These are phyloP conservation scores for Mycena albidolilacea DNA, from an alignment of 768 basidiomycete genomes.

Conservation along the genomic window DNA sequence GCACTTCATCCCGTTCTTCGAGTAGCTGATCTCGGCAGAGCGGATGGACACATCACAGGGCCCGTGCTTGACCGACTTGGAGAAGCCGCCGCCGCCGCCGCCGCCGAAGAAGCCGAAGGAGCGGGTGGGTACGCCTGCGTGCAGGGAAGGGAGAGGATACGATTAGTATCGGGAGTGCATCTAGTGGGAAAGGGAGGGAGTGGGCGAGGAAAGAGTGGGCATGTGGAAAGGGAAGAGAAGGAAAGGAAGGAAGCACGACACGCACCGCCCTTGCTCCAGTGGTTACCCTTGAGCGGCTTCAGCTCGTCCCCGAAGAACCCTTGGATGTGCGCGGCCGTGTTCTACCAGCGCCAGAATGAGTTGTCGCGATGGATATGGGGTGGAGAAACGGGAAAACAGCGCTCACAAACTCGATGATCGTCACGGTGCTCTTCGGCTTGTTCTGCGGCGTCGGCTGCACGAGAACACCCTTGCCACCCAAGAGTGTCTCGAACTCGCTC, in stretches of 20 bases:
- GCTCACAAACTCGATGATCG: conserved; percentile 57
- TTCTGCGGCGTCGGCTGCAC: conserved; percentile 57
- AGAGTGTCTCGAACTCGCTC: conserved; percentile 53
- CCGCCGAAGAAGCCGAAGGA: conserved; percentile 36
- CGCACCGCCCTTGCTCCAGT: conserved; percentile 53
- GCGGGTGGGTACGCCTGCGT: conserved; percentile 35
- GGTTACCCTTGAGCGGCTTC: conserved; percentile 54
- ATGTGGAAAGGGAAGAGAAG: neutral
- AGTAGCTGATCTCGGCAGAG: conserved; percentile 54
- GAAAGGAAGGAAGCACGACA: conserved; percentile 4
- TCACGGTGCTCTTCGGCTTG: conserved; percentile 58
- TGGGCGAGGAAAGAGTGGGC: neutral
- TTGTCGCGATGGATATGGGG: neutral
- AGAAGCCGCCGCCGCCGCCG: conserved; percentile 47
- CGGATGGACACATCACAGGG: conserved; percentile 50
- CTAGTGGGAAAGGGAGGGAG: neutral
- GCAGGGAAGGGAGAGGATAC: neutral
- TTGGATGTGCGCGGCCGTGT: conserved; percentile 41
- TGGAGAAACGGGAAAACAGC: neutral
- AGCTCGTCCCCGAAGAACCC: conserved; percentile 54
- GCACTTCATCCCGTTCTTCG: conserved; percentile 59
- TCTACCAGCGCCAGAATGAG: conserved; percentile 20
- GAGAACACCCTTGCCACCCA: conserved; percentile 52
- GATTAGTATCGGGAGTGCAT: no score
- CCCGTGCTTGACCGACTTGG: conserved; percentile 56